A percentile compares a stretch with the other conserved stretches of the same genome.
phyloP scores from a whole-genome alignment of 345 rosid genomes.

The Heritiera littoralis region DNA sequence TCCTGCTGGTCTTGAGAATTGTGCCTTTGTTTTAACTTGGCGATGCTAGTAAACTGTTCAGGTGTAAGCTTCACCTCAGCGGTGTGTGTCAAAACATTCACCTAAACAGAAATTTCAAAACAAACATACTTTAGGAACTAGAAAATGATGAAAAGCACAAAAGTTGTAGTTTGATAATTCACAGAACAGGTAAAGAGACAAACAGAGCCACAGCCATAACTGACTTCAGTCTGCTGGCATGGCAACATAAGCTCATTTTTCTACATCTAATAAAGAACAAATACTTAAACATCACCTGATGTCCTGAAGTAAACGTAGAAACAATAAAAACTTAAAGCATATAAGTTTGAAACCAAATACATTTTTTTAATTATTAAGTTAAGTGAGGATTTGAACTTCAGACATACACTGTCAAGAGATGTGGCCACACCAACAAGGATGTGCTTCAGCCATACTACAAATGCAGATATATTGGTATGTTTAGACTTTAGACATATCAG shows the following conservation, averaged over 20 bases:
- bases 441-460: not conserved
- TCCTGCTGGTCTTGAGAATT: slow-evolving; percentile 58
- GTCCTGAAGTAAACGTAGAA: not conserved
- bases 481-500: not conserved
- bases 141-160: not conserved
- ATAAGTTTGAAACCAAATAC: not conserved
- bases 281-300: not conserved
- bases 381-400: not conserved
- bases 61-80: slow-evolving; percentile 36
- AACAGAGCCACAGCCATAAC: not conserved
- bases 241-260: slow-evolving; percentile 5
- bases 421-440: not conserved
- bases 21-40: slow-evolving; percentile 46
- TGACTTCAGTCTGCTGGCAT: not conserved
- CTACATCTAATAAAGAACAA: not conserved
- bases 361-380: not conserved
- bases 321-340: slow-evolving; percentile 3
- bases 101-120: slow-evolving; percentile 37
- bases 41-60: slow-evolving; percentile 22
- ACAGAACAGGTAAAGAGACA: not conserved
- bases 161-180: not conserved
- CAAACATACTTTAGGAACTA: not conserved
- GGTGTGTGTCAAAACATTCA: slow-evolving; percentile 59
- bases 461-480: not conserved
- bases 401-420: slow-evolving; percentile 2